phyloP scores from a whole-genome alignment of 768 basidiomycete species.

The Boletus sp. region DNA sequence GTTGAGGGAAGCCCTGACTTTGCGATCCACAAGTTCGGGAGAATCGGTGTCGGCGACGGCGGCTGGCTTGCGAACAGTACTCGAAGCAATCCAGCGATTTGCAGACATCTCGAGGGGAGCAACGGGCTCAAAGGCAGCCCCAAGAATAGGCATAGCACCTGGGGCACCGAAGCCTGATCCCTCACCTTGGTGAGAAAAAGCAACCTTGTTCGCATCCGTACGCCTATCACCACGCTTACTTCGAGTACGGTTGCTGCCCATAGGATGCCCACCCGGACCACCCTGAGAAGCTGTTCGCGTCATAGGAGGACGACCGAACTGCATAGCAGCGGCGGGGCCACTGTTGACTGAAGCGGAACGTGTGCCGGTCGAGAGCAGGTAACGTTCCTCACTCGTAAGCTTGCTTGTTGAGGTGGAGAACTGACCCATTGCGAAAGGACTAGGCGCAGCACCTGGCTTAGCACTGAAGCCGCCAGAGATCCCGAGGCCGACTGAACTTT shows the following conservation, averaged over 20 bases:
- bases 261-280: constrained; percentile 50
- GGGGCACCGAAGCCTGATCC: constrained; percentile 33
- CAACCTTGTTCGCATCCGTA: constrained; percentile 49
- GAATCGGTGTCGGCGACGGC: constrained; percentile 58
- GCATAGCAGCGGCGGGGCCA: constrained; percentile 44
- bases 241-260: constrained; percentile 60
- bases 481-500: constrained; percentile 51
- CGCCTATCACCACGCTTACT: constrained; percentile 86
- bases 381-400: constrained; percentile 72
- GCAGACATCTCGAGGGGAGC: constrained; percentile 75
- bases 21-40: constrained; percentile 86
- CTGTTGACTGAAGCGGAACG: constrained; percentile 61
- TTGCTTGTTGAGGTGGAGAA: constrained; percentile 56
- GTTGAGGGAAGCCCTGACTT: constrained; percentile 90
- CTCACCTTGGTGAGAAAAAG: constrained; percentile 37
- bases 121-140: constrained; percentile 56
- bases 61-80: constrained; percentile 42
- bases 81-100: constrained; percentile 74
- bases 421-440: constrained; percentile 62
- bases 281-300: constrained; percentile 66
- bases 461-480: constrained; percentile 26
- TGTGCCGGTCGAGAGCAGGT: constrained; percentile 38
- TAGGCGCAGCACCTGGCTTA: constrained; percentile 31
- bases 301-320: constrained; percentile 63
- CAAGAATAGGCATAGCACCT: constrained; percentile 31